Percentiles rank a stretch among this genome's conserved stretches.
These are phyloP conservation scores for Populus davidiana DNA, from an alignment of 345 rosid species.

Conservation along the genomic window DNA sequence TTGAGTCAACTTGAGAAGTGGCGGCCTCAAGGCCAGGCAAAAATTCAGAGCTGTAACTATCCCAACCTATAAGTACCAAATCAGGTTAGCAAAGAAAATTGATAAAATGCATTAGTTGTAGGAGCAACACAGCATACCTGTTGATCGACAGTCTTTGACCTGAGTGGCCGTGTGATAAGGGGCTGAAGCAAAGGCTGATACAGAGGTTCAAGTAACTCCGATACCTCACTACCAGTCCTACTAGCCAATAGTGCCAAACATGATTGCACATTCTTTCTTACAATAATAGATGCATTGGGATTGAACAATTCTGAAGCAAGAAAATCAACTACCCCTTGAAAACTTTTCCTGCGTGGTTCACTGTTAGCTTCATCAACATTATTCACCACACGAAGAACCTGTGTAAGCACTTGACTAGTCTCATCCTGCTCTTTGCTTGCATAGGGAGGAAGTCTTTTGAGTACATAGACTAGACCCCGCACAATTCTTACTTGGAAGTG, in stretches of 20 bases:
- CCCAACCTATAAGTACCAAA: slow-evolving; percentile 63
- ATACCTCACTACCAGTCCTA: slow-evolving; percentile 96
- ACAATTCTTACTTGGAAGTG: slow-evolving; percentile 85
- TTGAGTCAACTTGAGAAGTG: slow-evolving; percentile 89
- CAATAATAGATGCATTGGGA: slow-evolving; percentile 76
- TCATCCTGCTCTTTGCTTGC: slow-evolving; percentile 96
- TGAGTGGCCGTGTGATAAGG: slow-evolving; percentile 78
- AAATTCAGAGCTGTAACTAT: slow-evolving; percentile 93
- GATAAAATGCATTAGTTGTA: not conserved
- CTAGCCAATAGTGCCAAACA: slow-evolving; percentile 95
- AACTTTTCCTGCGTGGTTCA: slow-evolving; percentile 86
- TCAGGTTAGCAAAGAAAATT: slow-evolving; percentile 28
- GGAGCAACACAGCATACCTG: slow-evolving; percentile 49
- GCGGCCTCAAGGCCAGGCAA: slow-evolving; percentile 96
- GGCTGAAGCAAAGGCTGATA: slow-evolving; percentile 89
- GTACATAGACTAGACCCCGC: slow-evolving; percentile 85
- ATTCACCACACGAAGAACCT: slow-evolving; percentile 95
- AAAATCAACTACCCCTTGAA: slow-evolving; percentile 90
- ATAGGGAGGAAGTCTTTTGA: slow-evolving; percentile 85
- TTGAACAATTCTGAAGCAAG: slow-evolving; percentile 94
- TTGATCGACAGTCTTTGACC: slow-evolving; percentile 94
- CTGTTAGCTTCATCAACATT: slow-evolving; percentile 94
- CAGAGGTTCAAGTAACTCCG: slow-evolving; percentile 91
- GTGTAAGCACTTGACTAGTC: slow-evolving; percentile 97
- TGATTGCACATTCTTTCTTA: slow-evolving; percentile 92